Base-by-base conservation (phyloP, 257 asterid species). In the Penstemon barbatus region DNA sequence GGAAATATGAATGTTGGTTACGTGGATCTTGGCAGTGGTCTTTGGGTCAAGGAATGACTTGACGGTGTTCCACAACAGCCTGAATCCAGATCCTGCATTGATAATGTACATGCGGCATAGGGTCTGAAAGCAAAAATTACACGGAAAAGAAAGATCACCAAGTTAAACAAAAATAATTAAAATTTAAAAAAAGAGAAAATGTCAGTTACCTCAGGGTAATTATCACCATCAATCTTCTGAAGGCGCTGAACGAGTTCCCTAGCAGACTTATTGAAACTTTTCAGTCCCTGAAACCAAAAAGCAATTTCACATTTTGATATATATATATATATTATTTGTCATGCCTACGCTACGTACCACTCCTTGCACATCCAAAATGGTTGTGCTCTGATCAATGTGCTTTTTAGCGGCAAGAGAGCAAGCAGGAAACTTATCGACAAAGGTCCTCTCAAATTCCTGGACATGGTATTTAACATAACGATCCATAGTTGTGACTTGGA, bases 361-460 rank as follows among this genome's bases (percentile, higher is more conserved):
- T 84, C 99, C 99, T 73, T 91, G 97, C 61, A 94, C 99, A 83
- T 94, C 99, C 75, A 94, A 74, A 63, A 94, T 94, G 73, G 99
- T 91, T 10, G 99, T 94, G 86, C 99, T 94, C 78, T 88, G 95
- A 61, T 94, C 99, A 60, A 94, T 89, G 75, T 94, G 97, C 71
- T 87, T 86, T 68, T 89, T 91, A 49, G 96, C 91, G 8, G 96
- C 89, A 54, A 94, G 84, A 55, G 97, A 85, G 76, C 99, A 94
- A 19, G 97, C 99, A 4, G 99, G 96, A 57, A 94, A 82, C 85
- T 94, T 94, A 19, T 85, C 92, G 3, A 40, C 60, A 70, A 87
- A 91, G 66, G 96, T 89, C 83, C 96, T 84, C 85, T 94, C 99
- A 11, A 94, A 94, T 81, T 94, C 99, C 66, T 72, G 83, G 57